phyloP scores from a whole-genome alignment of 1,284 basidiomycete genomes.

The Veloporphyrellus conicus region DNA sequence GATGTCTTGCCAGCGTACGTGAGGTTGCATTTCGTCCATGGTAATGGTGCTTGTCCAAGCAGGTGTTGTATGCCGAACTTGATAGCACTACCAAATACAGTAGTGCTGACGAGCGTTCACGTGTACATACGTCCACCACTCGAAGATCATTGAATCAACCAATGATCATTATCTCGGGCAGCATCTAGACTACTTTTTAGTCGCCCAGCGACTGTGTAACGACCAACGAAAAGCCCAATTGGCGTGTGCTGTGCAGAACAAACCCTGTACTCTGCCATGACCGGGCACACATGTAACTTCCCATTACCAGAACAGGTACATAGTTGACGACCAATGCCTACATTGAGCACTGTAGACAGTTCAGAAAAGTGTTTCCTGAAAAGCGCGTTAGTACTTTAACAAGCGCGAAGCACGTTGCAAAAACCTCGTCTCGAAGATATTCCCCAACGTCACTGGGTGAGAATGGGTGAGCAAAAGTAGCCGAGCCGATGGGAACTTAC shows the following conservation, averaged over 20 bases:
- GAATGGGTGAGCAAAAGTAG: constrained; percentile 5
- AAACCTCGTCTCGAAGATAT: constrained; percentile 90
- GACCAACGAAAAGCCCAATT: neutral
- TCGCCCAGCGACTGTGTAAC: constrained; percentile 9
- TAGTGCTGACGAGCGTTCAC: too few relatives aligned
- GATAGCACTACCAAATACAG: too few relatives aligned
- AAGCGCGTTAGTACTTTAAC: constrained; percentile 7
- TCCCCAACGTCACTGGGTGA: constrained; percentile 85
- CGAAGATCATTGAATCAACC: too few relatives aligned
- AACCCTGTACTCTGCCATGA: too few relatives aligned
- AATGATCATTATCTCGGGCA: neutral
- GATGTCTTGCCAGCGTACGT: constrained; percentile 54
- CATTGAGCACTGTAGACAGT: too few relatives aligned
- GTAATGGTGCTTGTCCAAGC: neutral
- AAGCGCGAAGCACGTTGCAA: constrained; percentile 16
- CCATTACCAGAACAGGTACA: constrained; percentile 19
- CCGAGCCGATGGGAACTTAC: constrained; percentile 39
- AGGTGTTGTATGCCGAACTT: neutral
- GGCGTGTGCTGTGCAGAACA: neutral
- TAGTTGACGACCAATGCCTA: constrained; percentile 8
- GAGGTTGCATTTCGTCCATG: constrained; percentile 32
- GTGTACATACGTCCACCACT: neutral
- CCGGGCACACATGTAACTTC: neutral
- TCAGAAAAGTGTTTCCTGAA: constrained; percentile 70
- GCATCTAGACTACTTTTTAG: constrained; percentile 32